Base-by-base conservation (phyloP, 139 green algal genomes). In the Chlamydomonas sphaeroides region DNA sequence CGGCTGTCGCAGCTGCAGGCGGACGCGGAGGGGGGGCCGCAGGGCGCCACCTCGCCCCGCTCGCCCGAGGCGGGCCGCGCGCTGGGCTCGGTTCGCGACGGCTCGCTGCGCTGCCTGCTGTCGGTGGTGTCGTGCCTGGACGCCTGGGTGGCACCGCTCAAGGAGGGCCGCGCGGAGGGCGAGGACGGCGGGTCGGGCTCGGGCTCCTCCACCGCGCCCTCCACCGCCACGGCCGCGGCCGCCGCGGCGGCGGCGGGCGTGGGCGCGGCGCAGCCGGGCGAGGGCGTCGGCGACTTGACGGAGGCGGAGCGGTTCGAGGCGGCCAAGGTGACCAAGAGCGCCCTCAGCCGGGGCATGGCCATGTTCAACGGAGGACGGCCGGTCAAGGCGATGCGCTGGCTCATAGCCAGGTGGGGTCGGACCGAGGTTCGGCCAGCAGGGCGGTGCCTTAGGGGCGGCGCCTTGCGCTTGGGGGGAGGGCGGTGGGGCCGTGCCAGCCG, bases 331-430 rank as follows among this genome's bases (percentile, higher is more conserved):
- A 80, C 85, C 23, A 98, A 98, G 90, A 84, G 88, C 20, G 73
- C 79, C 42, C 84, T 97, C 36, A 75, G 82, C 41, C 76, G 72
- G 3, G 94, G 93, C 23, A 78, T 98, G 23, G 83, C 77, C 25
- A 49, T 93, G 33, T 98, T 98, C 95, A 98, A 98, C 84, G 78
- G 61, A 26, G 79, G 65, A 39, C 80, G 61, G 14, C 78, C 89
- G 5, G 65, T 93, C 41, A 93, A 93, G 79, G 89, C 77, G 21
- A 57, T 90, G 63, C 80, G 83, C 5, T 71, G 80, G 25, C 85
- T 89, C 1, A 78, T 88, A 28, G 53, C 33, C 35, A 83, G 76
- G 76, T 83, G 63, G 25, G 71, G 45, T n/a, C 21, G n/a, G n/a
- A n/a, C n/a, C n/a, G n/a, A n/a, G n/a, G n/a, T n/a, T n/a, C n/a